Base-by-base conservation (phyloP, 352 stramenopile genomes). In the Globisporangium radiosum region DNA sequence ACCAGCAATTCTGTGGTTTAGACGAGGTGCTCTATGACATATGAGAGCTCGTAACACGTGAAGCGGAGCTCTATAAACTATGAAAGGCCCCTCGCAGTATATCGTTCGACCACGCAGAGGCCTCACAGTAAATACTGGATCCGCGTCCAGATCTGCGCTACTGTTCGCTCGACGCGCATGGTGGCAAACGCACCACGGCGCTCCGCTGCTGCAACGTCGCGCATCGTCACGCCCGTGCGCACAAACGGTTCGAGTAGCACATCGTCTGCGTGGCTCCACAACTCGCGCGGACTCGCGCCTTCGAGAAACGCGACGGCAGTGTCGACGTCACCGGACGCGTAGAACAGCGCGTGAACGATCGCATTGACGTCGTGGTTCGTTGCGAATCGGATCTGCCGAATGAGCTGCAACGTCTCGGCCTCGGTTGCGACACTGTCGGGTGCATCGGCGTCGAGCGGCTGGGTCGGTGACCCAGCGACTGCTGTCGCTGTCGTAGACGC, bases 41-140 rank as follows among this genome's bases (percentile, higher is more conserved):
- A 33, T 33, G 25, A 33, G 25, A 33, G 25, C 36, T 4, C 43
- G 15, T 25, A 13, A 6, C 7, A 63, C 14, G 19, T 9, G 5
- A 13, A 17, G 15, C n/a, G 13, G 43, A 11, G n/a, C 36, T 36
- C 39, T 25, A 50, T 40, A 49, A 45, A 48, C 25, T 33, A 33
- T 33, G 25, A 33, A 33, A 33, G 25, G 3, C 25, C 25, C 25
- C 25, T 33, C 25, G 3, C 25, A 33, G 25, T 33, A 33, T 33
- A 33, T 33, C 25, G 25, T 33, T 33, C 25, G 25, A 33, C 25
- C 36, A 54, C 47, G 39, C 17, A 11, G 25, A 25, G 11, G 25
- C 38, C 42, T 66, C 50, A 97, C 87, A 76, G 57, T 65, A 89
- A 70, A 61, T 85, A 87, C 38, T 68, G 60, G 57, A 87, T 73